Evolutionary conservation across 129 eudicot genomes (phyloP), one percentile per base, ranked within the genome.

Genomic region (Pulicaria dysenterica): DNA sequence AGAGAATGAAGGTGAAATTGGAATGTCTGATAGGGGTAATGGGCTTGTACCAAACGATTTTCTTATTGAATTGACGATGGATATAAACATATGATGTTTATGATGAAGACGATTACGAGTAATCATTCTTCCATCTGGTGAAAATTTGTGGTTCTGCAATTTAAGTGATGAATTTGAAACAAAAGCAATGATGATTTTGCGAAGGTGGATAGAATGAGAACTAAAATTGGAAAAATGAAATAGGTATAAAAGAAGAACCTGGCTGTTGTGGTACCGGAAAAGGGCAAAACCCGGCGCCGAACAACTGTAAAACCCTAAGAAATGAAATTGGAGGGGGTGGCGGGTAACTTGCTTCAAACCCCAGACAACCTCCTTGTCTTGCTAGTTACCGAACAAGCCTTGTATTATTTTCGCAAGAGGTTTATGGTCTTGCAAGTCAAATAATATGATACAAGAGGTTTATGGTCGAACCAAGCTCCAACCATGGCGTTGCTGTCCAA

Each of bases 21-120:
- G 46, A 44, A 80, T 41, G 41, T 82, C 78, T 46, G 69, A 36
- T 8, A 76, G 36, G 47, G 73, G 76, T 62, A 81, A 42, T 19
- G 92, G 85, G 70, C 73, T 76, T 9, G 83, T 73, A 46, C 72
- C 31, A 34, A 58, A 79, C 19, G 59, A 57, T 55, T 79, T 73
- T 4, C 50, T 43, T 45, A 49, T 34, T 13, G 68, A 49, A 13
- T 39, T 76, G 72, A 49, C 64, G 4, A 41, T 31, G 39, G 74
- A 70, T 57, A 58, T 56, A 14, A 73, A 48, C 2, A 13, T 40
- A 13, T 58, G 64, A 37, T 58, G 71, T 51, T 51, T 71, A 5
- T 38, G 74, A 8, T 54, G 44, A 11, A 60, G 47, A 38, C 69
- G 51, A 36, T 70, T 77, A 17, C 55, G 45, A 37, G 61, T 61